These are phyloP conservation scores for Trametes coccinea DNA, from an alignment of 768 basidiomycete species.

Conservation along the genomic window DNA sequence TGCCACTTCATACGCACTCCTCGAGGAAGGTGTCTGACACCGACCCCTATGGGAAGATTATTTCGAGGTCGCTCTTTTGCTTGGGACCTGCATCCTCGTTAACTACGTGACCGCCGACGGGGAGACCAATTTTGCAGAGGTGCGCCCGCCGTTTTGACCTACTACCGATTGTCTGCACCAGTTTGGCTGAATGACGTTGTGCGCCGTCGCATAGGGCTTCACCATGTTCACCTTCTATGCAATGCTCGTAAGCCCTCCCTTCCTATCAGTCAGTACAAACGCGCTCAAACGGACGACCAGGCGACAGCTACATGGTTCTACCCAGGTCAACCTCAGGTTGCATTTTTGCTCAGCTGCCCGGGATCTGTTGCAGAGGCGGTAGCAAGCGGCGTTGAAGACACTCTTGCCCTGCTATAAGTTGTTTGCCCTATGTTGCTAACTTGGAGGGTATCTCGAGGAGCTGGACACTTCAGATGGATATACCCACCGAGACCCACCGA, in stretches of 20 bases:
- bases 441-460: too few relatives aligned
- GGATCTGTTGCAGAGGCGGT: slow-evolving; percentile 17
- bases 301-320: slow-evolving; percentile 68
- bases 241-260: slow-evolving; percentile 35
- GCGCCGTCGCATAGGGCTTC: slow-evolving; percentile 33
- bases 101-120: slow-evolving; percentile 78
- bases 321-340: slow-evolving; percentile 52
- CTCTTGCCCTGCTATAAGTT: background rate
- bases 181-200: background rate
- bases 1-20: background rate
- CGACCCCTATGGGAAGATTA: slow-evolving; percentile 44
- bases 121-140: slow-evolving; percentile 79
- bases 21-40: too few relatives aligned
- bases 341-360: slow-evolving; percentile 41
- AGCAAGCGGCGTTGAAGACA: slow-evolving; percentile 1
- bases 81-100: slow-evolving; percentile 72
- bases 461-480: too few relatives aligned
- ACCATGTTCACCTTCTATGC: slow-evolving; percentile 65
- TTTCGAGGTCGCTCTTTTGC: slow-evolving; percentile 63
- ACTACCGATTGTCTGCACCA: too few relatives aligned
- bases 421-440: too few relatives aligned
- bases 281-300: slow-evolving; percentile 31
- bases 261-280: background rate
- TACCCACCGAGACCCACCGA: too few relatives aligned
- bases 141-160: background rate